Percentiles rank a stretch among this genome's conserved stretches.
phyloP scores from a whole-genome alignment of 1,284 basidiomycete genomes.

The Rugosomyces carneus region DNA sequence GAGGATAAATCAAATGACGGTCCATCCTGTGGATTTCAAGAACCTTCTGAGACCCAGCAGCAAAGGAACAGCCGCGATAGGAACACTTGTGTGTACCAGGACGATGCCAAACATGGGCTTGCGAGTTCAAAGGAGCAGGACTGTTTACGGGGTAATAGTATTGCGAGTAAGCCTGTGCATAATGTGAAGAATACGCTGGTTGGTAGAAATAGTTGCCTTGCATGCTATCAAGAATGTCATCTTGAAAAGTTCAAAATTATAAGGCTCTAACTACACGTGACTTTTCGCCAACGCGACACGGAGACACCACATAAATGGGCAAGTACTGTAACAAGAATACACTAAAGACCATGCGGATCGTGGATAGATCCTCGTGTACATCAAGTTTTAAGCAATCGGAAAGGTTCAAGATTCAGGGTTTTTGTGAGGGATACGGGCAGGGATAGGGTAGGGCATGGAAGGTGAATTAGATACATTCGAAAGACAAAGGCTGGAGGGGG shows the following conservation, averaged over 20 bases:
- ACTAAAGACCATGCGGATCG: constrained; percentile 11
- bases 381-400: constrained; percentile 9
- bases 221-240: background rate
- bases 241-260: background rate
- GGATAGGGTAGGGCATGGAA: constrained; percentile 7
- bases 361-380: constrained; percentile 11
- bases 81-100: constrained; percentile 59
- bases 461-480: constrained; percentile 6
- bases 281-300: constrained; percentile 15
- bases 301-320: constrained; percentile 14
- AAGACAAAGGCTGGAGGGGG: background rate
- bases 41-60: constrained; percentile 66
- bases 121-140: constrained; percentile 13
- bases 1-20: constrained; percentile 78
- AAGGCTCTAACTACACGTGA: constrained; percentile 13
- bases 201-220: background rate
- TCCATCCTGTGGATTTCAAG: constrained; percentile 89
- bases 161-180: constrained; percentile 17
- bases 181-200: constrained; percentile 16
- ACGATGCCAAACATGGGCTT: constrained; percentile 49
- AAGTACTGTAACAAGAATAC: constrained; percentile 15
- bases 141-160: background rate
- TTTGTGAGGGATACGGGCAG: background rate
- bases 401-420: constrained; percentile 15
- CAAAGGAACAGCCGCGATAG: constrained; percentile 64